Base-by-base conservation (phyloP, 495 filamentous ascomycete species). In the Neurospora terricola region DNA sequence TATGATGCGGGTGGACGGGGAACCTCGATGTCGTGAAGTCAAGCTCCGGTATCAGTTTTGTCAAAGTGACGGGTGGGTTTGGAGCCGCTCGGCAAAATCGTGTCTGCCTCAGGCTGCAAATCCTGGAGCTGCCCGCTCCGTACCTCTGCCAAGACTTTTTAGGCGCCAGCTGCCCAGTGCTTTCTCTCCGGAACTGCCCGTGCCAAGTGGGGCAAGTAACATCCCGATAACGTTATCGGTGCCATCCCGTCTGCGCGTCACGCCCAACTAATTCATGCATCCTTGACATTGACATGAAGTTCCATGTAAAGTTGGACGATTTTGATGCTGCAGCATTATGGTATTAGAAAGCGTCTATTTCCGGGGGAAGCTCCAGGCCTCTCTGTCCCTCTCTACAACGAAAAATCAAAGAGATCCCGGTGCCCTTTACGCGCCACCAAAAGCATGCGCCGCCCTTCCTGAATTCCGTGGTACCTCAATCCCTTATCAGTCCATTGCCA, bases 1-100 rank as follows among this genome's bases (percentile, higher is more conserved):
- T 73, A 76, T 72, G 72, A 73, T 75, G 76, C 78, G 76, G 73
- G 75, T 66, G 54, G 78, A 77, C 77, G 78, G 70, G 62, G 78
- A 74, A 77, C 79, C 75, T 77, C 75, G 79, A 75, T 76, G 77
- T 79, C 79, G 79, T 80, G 78, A 79, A 76, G 73, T 75, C 74
- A 72, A 80, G 76, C 77, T 77, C 76, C 74, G 72, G 66, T 66
- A 38, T 66, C 75, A 77, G 78, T 80, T 81, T 81, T 79, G 54
- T 66, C 54, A 62, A 76, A 78, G 77, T 71, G 76, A 78, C 72
- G 75, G 76, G 54, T 62, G 54, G 77, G 78, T 74, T 81, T 81
- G 70, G 77, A 30, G 72, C 30, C 71, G 75, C 73, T 80, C 79
- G 79, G 79, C 79, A 81, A 80, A 70, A 77, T 76, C 38, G 71